A percentile compares a stretch with the other conserved stretches of the same genome.
phyloP scores from a whole-genome alignment of 306 rosid genomes.

The Trifolium pratense region DNA sequence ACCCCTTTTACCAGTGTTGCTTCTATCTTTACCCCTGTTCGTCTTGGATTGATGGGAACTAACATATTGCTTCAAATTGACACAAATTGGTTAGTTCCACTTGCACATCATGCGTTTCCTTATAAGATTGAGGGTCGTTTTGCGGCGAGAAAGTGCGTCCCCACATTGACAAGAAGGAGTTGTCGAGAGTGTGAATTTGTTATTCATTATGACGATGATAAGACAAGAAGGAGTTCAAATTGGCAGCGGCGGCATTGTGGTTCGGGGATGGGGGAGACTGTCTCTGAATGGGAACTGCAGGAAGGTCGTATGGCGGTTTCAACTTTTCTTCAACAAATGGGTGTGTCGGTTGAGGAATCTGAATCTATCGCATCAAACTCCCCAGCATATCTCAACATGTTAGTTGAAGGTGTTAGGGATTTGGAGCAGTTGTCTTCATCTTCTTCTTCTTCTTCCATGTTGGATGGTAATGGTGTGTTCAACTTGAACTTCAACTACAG shows the following conservation, averaged over 20 bases:
- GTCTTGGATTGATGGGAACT: too few relatives aligned
- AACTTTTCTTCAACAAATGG: conserved; percentile 53
- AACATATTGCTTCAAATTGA: too few relatives aligned
- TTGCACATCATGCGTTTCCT: too few relatives aligned
- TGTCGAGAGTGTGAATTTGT: not conserved
- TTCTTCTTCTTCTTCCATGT: not conserved
- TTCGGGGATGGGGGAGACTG: not conserved
- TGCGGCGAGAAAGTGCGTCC: too few relatives aligned
- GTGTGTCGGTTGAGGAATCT: conserved; percentile 63
- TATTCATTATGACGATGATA: not conserved
- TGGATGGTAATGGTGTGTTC: not conserved
- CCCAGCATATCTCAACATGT: conserved; percentile 65
- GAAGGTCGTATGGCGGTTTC: conserved; percentile 65
- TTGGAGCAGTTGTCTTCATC: conserved; percentile 60
- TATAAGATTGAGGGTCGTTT: too few relatives aligned
- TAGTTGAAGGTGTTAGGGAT: conserved; percentile 71
- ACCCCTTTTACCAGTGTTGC: too few relatives aligned
- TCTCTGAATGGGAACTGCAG: conserved; percentile 35
- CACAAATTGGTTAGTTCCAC: too few relatives aligned
- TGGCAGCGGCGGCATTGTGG: not conserved
- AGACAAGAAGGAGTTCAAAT: not conserved
- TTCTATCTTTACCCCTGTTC: too few relatives aligned
- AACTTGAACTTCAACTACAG: conserved; percentile 42
- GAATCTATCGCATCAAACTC: conserved; percentile 54
- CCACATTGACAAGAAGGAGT: too few relatives aligned